phyloP scores from a whole-genome alignment of 306 rosid species.

The Phaseolus lunatus region DNA sequence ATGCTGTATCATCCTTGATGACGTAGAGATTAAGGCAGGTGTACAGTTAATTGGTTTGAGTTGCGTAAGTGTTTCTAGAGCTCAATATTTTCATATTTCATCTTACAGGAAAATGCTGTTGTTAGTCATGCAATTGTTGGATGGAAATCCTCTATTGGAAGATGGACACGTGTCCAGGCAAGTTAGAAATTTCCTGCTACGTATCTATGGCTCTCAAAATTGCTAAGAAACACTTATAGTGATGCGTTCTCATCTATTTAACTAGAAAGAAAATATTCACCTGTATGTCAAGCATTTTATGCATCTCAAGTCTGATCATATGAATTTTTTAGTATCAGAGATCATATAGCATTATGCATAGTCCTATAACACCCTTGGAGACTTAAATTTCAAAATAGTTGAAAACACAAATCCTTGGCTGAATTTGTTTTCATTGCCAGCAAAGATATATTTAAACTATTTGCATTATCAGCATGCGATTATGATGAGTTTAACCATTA shows the following conservation, averaged over 20 bases:
- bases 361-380: constrained; percentile 15
- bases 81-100: constrained; percentile 24
- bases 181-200: constrained; percentile 44
- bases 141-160: constrained; percentile 93
- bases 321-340: not conserved
- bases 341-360: constrained; percentile 18
- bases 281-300: constrained; percentile 15
- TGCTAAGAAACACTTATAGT: constrained; percentile 14
- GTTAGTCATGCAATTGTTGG: constrained; percentile 90
- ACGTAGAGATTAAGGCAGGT: constrained; percentile 85
- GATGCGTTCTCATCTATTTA: constrained; percentile 25
- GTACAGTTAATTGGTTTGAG: constrained; percentile 25
- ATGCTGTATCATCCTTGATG: constrained; percentile 86
- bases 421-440: constrained; percentile 22
- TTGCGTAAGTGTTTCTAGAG: constrained; percentile 15
- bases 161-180: constrained; percentile 95
- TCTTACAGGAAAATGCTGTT: constrained; percentile 86
- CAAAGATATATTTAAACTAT: not conserved
- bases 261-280: constrained; percentile 1
- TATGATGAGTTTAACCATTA: not conserved
- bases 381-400: not conserved
- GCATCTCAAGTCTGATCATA: constrained; percentile 33
- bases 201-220: constrained; percentile 6
- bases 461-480: not conserved
- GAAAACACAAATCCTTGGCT: not conserved